These are phyloP conservation scores for Sextonia rubra DNA, from an alignment of 164 flowering plant genomes.

Conservation along the genomic window DNA sequence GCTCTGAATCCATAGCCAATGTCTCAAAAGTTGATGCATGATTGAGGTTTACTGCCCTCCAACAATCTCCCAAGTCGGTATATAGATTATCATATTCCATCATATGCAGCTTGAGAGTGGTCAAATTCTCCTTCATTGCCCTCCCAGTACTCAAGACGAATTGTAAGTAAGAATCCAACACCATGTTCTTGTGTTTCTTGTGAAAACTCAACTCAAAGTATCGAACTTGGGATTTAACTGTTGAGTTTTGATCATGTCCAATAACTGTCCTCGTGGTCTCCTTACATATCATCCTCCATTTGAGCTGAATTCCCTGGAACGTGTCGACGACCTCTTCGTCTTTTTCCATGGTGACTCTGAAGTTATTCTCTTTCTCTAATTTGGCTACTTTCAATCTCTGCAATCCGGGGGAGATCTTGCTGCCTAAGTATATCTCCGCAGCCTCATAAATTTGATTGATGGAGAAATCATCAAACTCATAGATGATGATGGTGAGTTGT, in stretches of 20 bases:
- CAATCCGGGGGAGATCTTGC: neutral
- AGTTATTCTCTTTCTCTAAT: conserved; percentile 4
- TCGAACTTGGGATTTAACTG: conserved; percentile 11
- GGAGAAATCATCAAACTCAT: conserved; percentile 17
- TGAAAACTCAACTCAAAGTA: conserved; percentile 37
- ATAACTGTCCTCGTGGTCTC: neutral
- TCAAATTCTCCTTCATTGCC: conserved; percentile 19
- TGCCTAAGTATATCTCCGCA: conserved; percentile 13
- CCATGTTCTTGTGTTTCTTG: conserved; percentile 32
- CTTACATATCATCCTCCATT: conserved; percentile 4
- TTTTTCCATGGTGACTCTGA: conserved; percentile 9
- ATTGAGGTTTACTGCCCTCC: conserved; percentile 29
- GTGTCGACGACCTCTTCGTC: conserved; percentile 12
- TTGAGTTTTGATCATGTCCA: neutral
- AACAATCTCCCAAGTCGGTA: conserved; percentile 5
- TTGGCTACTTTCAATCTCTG: conserved; percentile 5
- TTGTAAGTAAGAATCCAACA: conserved; percentile 32
- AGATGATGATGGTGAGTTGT: conserved; percentile 24
- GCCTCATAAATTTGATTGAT: conserved; percentile 20
- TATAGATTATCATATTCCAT: conserved; percentile 7
- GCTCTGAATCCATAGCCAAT: conserved; percentile 53
- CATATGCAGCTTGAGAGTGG: conserved; percentile 27
- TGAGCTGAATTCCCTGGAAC: conserved; percentile 12
- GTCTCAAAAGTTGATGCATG: conserved; percentile 58
- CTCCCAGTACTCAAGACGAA: conserved; percentile 20